Evolutionary conservation across 1,284 basidiomycete genomes (phyloP).

Genomic region (Trichosporon asahii): DNA sequence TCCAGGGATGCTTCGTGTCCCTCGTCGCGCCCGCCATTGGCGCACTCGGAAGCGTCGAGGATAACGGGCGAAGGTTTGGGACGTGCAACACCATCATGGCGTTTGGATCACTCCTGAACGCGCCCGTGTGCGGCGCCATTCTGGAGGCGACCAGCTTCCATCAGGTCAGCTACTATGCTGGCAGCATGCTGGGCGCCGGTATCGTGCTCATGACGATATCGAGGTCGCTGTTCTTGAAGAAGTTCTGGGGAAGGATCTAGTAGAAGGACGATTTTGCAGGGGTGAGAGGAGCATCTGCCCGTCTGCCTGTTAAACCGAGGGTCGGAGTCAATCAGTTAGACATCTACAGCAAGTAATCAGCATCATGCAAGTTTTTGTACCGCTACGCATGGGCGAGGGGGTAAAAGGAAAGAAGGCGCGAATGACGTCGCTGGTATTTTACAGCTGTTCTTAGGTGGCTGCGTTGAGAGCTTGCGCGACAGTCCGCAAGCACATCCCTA

Average conservation of each 20-base stretch:
- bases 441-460: too few relatives aligned
- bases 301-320: background rate
- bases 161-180: constrained; percentile 27
- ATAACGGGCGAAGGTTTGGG: constrained; percentile 32
- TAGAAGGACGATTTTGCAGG: background rate
- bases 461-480: too few relatives aligned
- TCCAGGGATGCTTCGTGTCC: constrained; percentile 30
- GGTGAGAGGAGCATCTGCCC: background rate
- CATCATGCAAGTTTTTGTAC: background rate
- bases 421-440: too few relatives aligned
- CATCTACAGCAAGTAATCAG: background rate
- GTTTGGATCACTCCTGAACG: constrained; percentile 22
- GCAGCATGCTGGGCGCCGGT: constrained; percentile 15
- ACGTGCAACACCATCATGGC: constrained; percentile 27
- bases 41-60: constrained; percentile 28
- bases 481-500: too few relatives aligned
- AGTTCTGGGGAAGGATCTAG: constrained; percentile 14
- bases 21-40: constrained; percentile 31
- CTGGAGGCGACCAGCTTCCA: constrained; percentile 16
- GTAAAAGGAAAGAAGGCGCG: too few relatives aligned
- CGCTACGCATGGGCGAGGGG: too few relatives aligned
- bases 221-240: constrained; percentile 11
- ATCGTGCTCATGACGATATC: constrained; percentile 11
- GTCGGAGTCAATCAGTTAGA: background rate
- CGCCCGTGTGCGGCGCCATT: constrained; percentile 24